These are phyloP conservation scores for Scytalidium lignicola DNA, from an alignment of 2,329 filamentous ascomycete genomes.

Conservation along the genomic window DNA sequence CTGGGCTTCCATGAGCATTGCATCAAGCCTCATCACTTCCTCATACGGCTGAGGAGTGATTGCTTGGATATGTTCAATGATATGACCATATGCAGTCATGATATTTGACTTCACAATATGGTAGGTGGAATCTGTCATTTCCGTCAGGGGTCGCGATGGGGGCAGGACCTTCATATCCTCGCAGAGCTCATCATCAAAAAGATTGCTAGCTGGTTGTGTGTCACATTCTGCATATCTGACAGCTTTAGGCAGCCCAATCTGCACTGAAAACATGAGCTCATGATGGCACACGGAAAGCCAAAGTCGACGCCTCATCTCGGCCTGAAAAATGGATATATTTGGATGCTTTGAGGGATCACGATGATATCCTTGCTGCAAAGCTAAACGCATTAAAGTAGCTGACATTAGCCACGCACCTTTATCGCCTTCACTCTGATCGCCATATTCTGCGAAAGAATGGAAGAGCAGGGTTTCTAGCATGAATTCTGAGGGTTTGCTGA, in stretches of 20 bases:
- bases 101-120: slow-evolving; percentile 45
- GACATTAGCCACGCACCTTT: slow-evolving; percentile 50
- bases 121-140: slow-evolving; percentile 55
- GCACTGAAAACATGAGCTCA: slow-evolving; percentile 60
- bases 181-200: slow-evolving; percentile 61
- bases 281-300: slow-evolving; percentile 52
- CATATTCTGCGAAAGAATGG: slow-evolving; percentile 39
- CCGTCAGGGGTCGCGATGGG: slow-evolving; percentile 46
- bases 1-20: slow-evolving; percentile 40
- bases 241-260: slow-evolving; percentile 63
- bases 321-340: slow-evolving; percentile 45
- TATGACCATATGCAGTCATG: slow-evolving; percentile 43
- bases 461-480: slow-evolving; percentile 46
- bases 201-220: slow-evolving; percentile 55
- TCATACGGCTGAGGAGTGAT: slow-evolving; percentile 42
- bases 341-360: slow-evolving; percentile 48
- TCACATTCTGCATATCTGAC: slow-evolving; percentile 59
- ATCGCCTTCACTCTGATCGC: slow-evolving; percentile 42
- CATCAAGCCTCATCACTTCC: slow-evolving; percentile 46
- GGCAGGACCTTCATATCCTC: slow-evolving; percentile 51
- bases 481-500: slow-evolving; percentile 40
- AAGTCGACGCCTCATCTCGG: slow-evolving; percentile 58
- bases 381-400: slow-evolving; percentile 45
- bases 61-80: slow-evolving; percentile 46
- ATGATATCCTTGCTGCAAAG: slow-evolving; percentile 56